Evolutionary conservation across 2,329 filamentous ascomycete genomes (phyloP).

Genomic region (Sarocladium strictum): DNA sequence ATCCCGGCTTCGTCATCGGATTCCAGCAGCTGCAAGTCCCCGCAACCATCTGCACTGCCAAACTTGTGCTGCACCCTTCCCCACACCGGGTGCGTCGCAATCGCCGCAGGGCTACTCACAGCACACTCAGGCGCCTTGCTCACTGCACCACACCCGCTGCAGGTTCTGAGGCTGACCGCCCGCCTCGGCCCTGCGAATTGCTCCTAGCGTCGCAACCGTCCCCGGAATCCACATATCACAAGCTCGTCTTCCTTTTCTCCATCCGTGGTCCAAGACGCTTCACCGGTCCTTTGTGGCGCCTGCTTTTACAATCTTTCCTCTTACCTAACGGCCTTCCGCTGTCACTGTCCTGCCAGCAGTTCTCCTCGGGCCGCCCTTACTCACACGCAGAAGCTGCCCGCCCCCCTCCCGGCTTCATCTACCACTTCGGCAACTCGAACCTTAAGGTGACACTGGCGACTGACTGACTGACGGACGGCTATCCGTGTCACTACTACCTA

Average conservation of each 20-base stretch:
- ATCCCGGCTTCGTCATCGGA: no score
- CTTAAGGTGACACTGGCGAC: neutral
- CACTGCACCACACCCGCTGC: neutral
- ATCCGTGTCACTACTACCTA: neutral
- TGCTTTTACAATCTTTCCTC: constrained; percentile 7
- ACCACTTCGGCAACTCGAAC: constrained; percentile 5
- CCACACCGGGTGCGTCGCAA: neutral
- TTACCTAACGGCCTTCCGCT: constrained; percentile 4
- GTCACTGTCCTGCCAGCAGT: neutral
- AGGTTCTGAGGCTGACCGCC: neutral
- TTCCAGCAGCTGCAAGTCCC: neutral
- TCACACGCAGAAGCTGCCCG: neutral
- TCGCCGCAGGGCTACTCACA: neutral
- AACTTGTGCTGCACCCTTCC: neutral
- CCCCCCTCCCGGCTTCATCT: constrained; percentile 3
- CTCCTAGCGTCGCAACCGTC: neutral
- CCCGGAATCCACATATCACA: constrained; percentile 8
- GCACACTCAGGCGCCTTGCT: neutral
- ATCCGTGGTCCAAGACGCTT: neutral
- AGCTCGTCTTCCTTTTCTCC: constrained; percentile 6
- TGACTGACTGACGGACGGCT: neutral
- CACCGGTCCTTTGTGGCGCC: constrained; percentile 7
- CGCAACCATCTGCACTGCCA: neutral
- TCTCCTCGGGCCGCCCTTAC: constrained; percentile 1
- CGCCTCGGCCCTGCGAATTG: neutral